phyloP scores from a whole-genome alignment of 768 basidiomycete species.

The Psilocybe tampanensis region DNA sequence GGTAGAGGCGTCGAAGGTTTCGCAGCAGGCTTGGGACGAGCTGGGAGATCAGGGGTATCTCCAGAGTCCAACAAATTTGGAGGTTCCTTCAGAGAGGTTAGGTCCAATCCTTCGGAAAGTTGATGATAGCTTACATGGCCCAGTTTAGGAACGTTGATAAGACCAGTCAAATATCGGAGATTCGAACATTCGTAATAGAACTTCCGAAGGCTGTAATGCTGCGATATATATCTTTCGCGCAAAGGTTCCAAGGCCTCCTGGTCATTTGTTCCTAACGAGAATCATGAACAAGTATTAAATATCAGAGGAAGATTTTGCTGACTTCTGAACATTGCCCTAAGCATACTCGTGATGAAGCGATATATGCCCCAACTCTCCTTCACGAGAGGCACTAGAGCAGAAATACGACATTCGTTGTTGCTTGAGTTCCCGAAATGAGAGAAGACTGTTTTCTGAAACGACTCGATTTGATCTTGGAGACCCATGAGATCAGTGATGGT shows the following conservation, averaged over 20 bases:
- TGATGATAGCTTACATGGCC: slow-evolving; percentile 63
- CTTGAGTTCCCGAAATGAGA: slow-evolving; percentile 88
- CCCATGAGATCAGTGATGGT: slow-evolving; percentile 98
- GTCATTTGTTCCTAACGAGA: slow-evolving; percentile 78
- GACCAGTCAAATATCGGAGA: slow-evolving; percentile 94
- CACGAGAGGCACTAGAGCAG: slow-evolving; percentile 92
- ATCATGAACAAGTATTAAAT: not conserved
- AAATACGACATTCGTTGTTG: slow-evolving; percentile 98
- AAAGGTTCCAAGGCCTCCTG: slow-evolving; percentile 89
- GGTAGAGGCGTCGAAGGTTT: slow-evolving; percentile 70
- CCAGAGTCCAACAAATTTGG: slow-evolving; percentile 91
- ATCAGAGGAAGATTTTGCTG: slow-evolving; percentile 26
- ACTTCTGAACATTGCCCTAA: slow-evolving; percentile 96
- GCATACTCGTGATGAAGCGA: slow-evolving; percentile 98
- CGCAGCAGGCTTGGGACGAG: slow-evolving; percentile 66
- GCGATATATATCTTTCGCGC: slow-evolving; percentile 82
- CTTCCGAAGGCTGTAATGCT: slow-evolving; percentile 92
- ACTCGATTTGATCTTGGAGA: slow-evolving; percentile 97
- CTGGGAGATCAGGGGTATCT: slow-evolving; percentile 83
- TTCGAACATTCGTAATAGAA: slow-evolving; percentile 99
- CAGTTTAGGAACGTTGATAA: slow-evolving; percentile 98
- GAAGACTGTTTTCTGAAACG: slow-evolving; percentile 97
- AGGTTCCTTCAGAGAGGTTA: slow-evolving; percentile 67
- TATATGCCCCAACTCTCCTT: slow-evolving; percentile 99
- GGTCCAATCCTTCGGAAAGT: not conserved